Conservation (phyloP, 768 basidiomycete genomes). For the Mrakia blollopis region DNA sequence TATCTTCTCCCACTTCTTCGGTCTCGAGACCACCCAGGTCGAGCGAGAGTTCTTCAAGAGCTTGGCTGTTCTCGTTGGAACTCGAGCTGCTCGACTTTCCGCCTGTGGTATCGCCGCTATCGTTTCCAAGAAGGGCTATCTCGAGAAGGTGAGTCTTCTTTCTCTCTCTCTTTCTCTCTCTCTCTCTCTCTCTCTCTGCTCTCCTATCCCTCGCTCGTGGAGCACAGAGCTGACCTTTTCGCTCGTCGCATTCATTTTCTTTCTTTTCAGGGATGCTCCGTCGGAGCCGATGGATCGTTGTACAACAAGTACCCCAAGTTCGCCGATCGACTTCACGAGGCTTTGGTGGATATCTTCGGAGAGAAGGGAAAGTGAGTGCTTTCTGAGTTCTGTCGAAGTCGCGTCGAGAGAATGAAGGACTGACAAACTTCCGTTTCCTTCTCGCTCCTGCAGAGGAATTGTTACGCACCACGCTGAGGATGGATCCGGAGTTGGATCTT, state of each 20-base stretch:
- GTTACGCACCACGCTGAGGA: slow-evolving; percentile 80
- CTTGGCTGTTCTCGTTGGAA: slow-evolving; percentile 72
- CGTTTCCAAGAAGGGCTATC: slow-evolving; percentile 86
- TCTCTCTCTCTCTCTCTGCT: slow-evolving; percentile 44
- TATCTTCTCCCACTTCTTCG: slow-evolving; percentile 95
- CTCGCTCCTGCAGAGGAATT: slow-evolving; percentile 53
- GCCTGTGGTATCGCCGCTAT: slow-evolving; percentile 96
- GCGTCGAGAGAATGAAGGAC: neutral
- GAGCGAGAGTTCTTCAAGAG: slow-evolving; percentile 97
- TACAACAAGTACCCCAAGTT: slow-evolving; percentile 93
- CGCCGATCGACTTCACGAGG: slow-evolving; percentile 85
- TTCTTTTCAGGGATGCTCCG: slow-evolving; percentile 45
- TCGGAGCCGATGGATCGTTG: slow-evolving; percentile 66
- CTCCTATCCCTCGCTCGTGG: neutral
- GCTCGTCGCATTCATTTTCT: neutral
- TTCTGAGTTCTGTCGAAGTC: neutral
- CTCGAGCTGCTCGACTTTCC: slow-evolving; percentile 81
- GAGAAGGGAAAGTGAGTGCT: slow-evolving; percentile 80
- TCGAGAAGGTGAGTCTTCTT: slow-evolving; percentile 56
- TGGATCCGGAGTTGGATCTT: slow-evolving; percentile 90
- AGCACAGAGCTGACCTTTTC: neutral
- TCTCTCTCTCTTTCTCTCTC: neutral
- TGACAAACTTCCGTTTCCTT: neutral
- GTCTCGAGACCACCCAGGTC: slow-evolving; percentile 88
- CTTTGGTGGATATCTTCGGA: slow-evolving; percentile 88